Percentiles rank a stretch among this genome's conserved stretches.
These are phyloP conservation scores for Biscutella laevigata DNA, from an alignment of 441 rosid species.

Conservation along the genomic window DNA sequence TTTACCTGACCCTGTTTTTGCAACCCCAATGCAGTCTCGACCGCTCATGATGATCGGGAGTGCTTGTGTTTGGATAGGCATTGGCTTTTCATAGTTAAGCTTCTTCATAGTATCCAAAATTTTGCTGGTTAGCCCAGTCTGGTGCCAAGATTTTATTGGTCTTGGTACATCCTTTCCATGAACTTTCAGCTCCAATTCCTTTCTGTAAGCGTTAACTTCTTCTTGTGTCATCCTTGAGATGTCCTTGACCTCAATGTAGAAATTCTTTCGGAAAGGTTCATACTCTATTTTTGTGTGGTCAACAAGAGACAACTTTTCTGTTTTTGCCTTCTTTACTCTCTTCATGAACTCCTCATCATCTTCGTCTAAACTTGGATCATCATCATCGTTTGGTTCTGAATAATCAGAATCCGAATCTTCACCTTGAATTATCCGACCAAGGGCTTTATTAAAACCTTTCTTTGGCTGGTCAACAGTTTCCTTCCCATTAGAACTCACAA, in stretches of 20 bases:
- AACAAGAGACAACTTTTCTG: conserved; percentile 70
- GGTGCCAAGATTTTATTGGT: conserved; percentile 88
- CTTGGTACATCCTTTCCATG: conserved; percentile 77
- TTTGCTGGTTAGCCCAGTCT: conserved; percentile 76
- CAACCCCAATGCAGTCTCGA: conserved; percentile 92
- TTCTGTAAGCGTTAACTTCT: conserved; percentile 44
- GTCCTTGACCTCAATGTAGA: conserved; percentile 85
- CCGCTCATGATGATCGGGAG: conserved; percentile 91
- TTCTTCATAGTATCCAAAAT: conserved; percentile 78
- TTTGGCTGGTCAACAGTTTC: conserved; percentile 27
- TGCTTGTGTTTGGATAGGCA: conserved; percentile 97
- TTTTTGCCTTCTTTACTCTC: conserved; percentile 97
- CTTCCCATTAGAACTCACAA: conserved; percentile 28
- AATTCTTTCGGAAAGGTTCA: conserved; percentile 53
- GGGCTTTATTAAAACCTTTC: conserved; percentile 29
- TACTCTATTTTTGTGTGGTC: conserved; percentile 68
- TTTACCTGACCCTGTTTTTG: conserved; percentile 94
- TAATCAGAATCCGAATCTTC: conserved; percentile 84
- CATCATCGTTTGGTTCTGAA: conserved; percentile 52
- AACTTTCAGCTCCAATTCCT: conserved; percentile 38
- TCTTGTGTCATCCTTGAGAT: conserved; percentile 64
- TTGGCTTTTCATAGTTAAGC: conserved; percentile 76
- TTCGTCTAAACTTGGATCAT: conserved; percentile 62
- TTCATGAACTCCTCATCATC: conserved; percentile 86
- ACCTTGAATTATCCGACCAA: conserved; percentile 87